These are phyloP conservation scores for Thraustochytrium striatum DNA, from an alignment of 352 stramenopile species.

Conservation along the genomic window DNA sequence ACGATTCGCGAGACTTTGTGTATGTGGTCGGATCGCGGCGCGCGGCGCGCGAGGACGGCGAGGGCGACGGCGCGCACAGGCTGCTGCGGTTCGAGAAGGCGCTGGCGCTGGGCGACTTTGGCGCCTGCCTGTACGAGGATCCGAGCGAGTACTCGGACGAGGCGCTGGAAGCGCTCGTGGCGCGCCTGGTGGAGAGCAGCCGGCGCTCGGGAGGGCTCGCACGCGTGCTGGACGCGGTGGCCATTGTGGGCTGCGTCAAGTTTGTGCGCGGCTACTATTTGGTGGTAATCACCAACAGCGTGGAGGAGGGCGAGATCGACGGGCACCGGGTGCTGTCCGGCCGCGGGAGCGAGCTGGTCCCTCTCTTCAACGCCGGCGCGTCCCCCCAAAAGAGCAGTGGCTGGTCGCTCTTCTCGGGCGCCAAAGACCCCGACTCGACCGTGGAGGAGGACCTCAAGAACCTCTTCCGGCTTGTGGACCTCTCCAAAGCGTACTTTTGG, in stretches of 20 bases:
- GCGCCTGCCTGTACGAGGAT: constrained; percentile 20
- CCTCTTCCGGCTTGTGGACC: constrained; percentile 44
- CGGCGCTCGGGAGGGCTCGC: not conserved
- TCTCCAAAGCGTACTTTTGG: constrained; percentile 34
- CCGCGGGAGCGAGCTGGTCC: constrained; percentile 6
- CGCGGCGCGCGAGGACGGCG: not conserved
- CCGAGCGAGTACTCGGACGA: not conserved
- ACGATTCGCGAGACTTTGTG: constrained; percentile 22
- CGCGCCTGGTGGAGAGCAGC: not conserved
- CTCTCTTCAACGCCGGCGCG: constrained; percentile 17
- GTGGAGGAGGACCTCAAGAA: constrained; percentile 41
- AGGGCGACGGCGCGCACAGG: not conserved
- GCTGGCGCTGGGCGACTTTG: not conserved
- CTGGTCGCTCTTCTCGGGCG: constrained; percentile 34
- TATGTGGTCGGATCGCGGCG: constrained; percentile 15
- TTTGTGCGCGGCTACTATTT: constrained; percentile 38
- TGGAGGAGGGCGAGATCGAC: constrained; percentile 25
- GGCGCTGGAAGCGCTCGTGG: not conserved
- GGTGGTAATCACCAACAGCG: constrained; percentile 15
- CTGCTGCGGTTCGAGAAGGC: constrained; percentile 40
- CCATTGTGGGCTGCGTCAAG: not conserved
- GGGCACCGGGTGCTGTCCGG: constrained; percentile 5
- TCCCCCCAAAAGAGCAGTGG: not conserved
- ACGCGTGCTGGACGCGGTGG: constrained; percentile 21
- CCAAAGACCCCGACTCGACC: not conserved